A percentile compares a stretch with the other conserved stretches of the same genome.
Conservation (phyloP, 2,329 filamentous ascomycete species). For the Arthrobotrys sphaeroides region DNA sequence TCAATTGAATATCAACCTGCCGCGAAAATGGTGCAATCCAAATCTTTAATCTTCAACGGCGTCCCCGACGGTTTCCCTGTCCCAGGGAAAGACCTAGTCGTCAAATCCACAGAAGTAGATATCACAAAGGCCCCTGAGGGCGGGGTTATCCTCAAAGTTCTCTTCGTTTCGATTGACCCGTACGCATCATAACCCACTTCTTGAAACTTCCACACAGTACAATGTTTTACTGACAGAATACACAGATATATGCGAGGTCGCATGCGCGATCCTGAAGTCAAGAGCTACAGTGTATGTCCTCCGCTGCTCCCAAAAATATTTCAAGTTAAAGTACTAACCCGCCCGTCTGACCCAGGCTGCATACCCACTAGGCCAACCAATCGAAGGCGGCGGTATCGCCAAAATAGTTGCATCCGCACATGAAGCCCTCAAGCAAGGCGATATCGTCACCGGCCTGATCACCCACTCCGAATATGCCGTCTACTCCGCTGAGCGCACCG, state of each 20-base stretch:
- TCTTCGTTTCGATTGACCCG: constrained; percentile 81
- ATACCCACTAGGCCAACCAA: constrained; percentile 71
- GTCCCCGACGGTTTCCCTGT: constrained; percentile 66
- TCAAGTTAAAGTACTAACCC: neutral
- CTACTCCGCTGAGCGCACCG: constrained; percentile 65
- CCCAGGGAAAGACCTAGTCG: constrained; percentile 73
- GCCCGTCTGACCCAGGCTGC: constrained; percentile 61
- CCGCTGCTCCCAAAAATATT: neutral
- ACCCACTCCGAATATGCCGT: constrained; percentile 75
- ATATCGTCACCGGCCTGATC: constrained; percentile 68
- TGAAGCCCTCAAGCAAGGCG: constrained; percentile 72
- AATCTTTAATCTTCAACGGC: constrained; percentile 28
- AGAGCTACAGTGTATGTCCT: constrained; percentile 70
- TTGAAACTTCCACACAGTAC: neutral
- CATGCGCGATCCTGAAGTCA: constrained; percentile 73
- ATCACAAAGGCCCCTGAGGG: constrained; percentile 70
- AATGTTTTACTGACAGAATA: neutral
- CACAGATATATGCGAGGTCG: constrained; percentile 75
- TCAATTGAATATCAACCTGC: too few relatives aligned
- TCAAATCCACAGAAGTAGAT: constrained; percentile 76
- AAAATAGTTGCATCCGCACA: constrained; percentile 77
- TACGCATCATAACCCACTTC: constrained; percentile 4
- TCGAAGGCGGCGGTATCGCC: constrained; percentile 72
- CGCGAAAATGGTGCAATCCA: constrained; percentile 52
- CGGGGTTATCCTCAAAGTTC: constrained; percentile 74